These are phyloP conservation scores for Diutina pseudorugosa DNA, from an alignment of 1,139 yeast species.

Conservation along the genomic window DNA sequence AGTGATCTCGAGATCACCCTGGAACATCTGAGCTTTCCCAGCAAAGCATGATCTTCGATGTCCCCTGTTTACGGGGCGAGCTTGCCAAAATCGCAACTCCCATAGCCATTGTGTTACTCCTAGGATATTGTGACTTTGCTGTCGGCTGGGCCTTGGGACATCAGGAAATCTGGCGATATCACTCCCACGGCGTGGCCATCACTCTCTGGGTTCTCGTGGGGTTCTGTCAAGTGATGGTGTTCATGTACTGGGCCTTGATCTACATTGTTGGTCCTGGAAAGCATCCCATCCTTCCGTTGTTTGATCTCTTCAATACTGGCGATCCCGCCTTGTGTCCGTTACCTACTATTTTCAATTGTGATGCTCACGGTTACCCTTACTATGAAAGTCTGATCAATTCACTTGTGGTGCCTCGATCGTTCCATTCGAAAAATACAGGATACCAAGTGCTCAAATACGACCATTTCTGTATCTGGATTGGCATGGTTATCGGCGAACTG, in stretches of 20 bases:
- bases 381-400: constrained; percentile 48
- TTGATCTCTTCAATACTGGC: not conserved
- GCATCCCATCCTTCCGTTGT: not conserved
- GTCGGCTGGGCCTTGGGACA: constrained; percentile 25
- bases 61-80: constrained; percentile 5
- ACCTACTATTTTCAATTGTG: constrained; percentile 47
- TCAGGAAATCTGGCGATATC: constrained; percentile 20
- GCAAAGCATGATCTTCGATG: not conserved
- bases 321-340: constrained; percentile 10
- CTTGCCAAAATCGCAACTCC: constrained; percentile 5
- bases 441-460: constrained; percentile 48
- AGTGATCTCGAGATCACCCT: constrained; percentile 11
- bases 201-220: constrained; percentile 18
- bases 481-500: constrained; percentile 40
- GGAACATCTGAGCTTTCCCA: constrained; percentile 5
- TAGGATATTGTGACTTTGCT: constrained; percentile 24
- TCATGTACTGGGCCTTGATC: constrained; percentile 22
- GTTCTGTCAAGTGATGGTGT: constrained; percentile 14
- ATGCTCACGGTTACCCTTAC: constrained; percentile 45
- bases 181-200: constrained; percentile 16
- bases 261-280: constrained; percentile 25
- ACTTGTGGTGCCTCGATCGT: constrained; percentile 40
- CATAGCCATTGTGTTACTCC: constrained; percentile 9
- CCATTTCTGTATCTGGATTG: constrained; percentile 58
- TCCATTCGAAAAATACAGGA: constrained; percentile 37